These are phyloP conservation scores for Keithomyces neogunnii DNA, from an alignment of 2,329 filamentous ascomycete species.

Conservation along the genomic window DNA sequence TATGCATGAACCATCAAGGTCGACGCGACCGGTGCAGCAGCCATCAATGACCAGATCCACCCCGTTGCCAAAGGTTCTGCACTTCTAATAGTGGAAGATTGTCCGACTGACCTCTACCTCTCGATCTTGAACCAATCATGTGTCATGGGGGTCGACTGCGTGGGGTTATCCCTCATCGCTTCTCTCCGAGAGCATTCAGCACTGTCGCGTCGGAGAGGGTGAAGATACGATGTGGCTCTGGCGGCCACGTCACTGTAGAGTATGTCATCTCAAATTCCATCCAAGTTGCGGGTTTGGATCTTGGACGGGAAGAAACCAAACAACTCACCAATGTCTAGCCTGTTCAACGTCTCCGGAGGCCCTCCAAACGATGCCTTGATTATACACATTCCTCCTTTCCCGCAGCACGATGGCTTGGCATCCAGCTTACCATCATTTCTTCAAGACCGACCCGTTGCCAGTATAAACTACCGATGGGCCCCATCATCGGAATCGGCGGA, in stretches of 20 bases:
- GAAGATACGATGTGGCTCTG: conserved; percentile 37
- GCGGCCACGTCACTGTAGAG: conserved; percentile 43
- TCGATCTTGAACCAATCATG: neutral
- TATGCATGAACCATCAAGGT: too few relatives aligned
- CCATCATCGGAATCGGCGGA: conserved; percentile 11
- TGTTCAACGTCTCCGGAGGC: conserved; percentile 36
- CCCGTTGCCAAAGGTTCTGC: too few relatives aligned
- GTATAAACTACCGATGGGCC: conserved; percentile 53
- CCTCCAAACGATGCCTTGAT: conserved; percentile 34
- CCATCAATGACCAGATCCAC: too few relatives aligned
- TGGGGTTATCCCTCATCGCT: neutral
- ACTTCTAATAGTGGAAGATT: too few relatives aligned
- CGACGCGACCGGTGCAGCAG: too few relatives aligned
- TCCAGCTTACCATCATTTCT: conserved; percentile 32
- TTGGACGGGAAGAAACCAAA: neutral
- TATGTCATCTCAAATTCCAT: conserved; percentile 20
- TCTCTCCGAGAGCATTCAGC: conserved; percentile 5
- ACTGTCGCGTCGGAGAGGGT: conserved; percentile 27
- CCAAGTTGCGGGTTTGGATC: neutral
- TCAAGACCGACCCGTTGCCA: conserved; percentile 36
- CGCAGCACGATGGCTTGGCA: conserved; percentile 19
- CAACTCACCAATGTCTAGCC: conserved; percentile 6
- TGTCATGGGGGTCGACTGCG: neutral
- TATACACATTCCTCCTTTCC: conserved; percentile 46
- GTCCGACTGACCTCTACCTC: too few relatives aligned